Evolutionary conservation across 306 rosid species (phyloP), one percentile per base, ranked within the genome.

Genomic region (Pterocarpus santalinus): DNA sequence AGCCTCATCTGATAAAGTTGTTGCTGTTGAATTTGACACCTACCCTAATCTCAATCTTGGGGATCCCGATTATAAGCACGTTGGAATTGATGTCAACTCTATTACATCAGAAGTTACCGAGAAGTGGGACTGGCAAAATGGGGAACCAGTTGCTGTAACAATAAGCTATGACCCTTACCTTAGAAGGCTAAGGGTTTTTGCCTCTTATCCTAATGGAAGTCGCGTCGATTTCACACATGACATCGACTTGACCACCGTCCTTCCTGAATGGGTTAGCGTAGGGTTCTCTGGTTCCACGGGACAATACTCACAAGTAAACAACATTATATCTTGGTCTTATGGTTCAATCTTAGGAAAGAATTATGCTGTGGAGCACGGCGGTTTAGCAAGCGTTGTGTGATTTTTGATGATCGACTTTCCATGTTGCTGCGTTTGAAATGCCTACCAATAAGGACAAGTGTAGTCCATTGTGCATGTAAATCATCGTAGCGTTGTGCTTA

Each of bases 11-110:
- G 28, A 22, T 22, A 22, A 22, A 22, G 28, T 22, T 22, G 28
- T 22, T 22, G 28, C 28, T 5, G 82, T 82, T 14, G 86, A 82
- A 55, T 82, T 82, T 34, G 86, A 77, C 16, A 82, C 68, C 4
- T 69, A 8, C 44, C 3, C 15, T 32, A 22, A 60, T 9, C 1
- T 46, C 32, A 17, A 56, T 32, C 36, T 52, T 1, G 57, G 86
- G 82, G 86, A 82, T 64, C 86, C 86, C 2, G 33, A 56, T 28
- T 14, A 39, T 2, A 16, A 15, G 3, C 82, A 77, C 47, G 65
- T 77, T 4, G 86, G 86, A 35, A 70, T 77, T 47, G 16, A 82
- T 33, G 68, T 82, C 4, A 55, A 82, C 22, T 47, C 78, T 5
- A n/a, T 65, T 38, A 16, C 3, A 3, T 72, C 79, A n/a, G 57